Evolutionary conservation across 345 rosid genomes (phyloP).

Genomic region (Eucalyptus regnans): DNA sequence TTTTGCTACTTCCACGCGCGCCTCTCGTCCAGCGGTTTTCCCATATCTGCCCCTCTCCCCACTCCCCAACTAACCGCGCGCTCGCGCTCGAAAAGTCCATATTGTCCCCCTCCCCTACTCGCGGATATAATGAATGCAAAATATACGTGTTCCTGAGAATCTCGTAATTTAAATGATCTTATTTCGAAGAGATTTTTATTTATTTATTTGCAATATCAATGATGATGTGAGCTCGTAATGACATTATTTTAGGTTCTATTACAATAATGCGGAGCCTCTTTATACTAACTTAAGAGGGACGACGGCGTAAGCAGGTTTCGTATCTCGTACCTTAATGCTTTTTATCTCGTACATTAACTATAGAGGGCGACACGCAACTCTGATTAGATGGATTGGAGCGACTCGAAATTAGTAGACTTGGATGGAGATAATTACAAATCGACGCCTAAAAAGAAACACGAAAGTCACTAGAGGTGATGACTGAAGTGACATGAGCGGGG

Average conservation of each 20-base stretch:
- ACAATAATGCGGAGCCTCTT: not conserved
- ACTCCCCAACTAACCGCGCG: not conserved
- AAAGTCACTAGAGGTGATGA: not conserved
- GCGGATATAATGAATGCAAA: too few species aligned
- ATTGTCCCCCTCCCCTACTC: not conserved
- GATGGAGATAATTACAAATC: not conserved
- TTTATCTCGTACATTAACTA: not conserved
- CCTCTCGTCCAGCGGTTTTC: not conserved
- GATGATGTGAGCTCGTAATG: not conserved
- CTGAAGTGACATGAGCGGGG: accelerated
- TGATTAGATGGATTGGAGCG: accelerated
- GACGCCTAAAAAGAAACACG: too few species aligned
- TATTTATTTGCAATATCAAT: not conserved
- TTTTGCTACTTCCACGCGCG: not conserved
- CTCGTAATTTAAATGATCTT: not conserved
- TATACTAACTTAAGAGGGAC: not conserved
- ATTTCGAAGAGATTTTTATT: too few species aligned
- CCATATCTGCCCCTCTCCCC: not conserved
- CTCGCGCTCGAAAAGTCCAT: not conserved
- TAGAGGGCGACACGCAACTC: accelerated
- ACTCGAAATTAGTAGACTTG: not conserved
- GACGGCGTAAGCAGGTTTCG: accelerated
- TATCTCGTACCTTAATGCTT: not conserved
- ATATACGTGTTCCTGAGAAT: not conserved
- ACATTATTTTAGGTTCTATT: too few species aligned